Base-by-base conservation (phyloP, 306 rosid species). In the Adenanthera pavonina region DNA sequence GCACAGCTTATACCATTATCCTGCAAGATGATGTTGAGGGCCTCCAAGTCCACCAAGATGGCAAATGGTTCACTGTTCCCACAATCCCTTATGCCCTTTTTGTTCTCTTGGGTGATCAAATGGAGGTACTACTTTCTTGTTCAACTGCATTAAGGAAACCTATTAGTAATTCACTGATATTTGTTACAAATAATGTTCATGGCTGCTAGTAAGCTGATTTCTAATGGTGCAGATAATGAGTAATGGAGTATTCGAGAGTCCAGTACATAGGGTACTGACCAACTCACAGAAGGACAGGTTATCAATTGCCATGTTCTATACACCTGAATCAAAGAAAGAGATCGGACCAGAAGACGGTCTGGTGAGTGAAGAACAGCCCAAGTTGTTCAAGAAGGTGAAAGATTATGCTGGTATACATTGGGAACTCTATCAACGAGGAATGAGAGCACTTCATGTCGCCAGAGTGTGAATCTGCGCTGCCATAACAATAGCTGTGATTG, bases 161-260 rank as follows among this genome's bases (percentile, higher is more conserved):
- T 49, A 12, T 14, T 49, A 49, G 54, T 14, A 49, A 49, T 46
- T 49, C 5, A 14, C 14, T 49, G n/a, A 49, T 49, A 49, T 46
- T 49, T 49, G 30, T 25, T 25, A 1, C 30, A 25, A 25, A 25
- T 41, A 4, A 41, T 48, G 53, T 10, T 48, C 16, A 48, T 48
- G 53, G 3, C 51, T 53, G 19, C 2, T 16, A 8, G 13, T 53
- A 25, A n/a, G 41, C 14, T 62, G 14, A 25, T 60, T 57, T 80
- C 17, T 38, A 15, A 38, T 51, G 48, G n/a, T 54, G 56, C 85
- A 89, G 90, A 85, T 89, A 83, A 78, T 88, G 82, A 85, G 80
- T 6, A 89, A 89, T 49, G 90, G 90, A 19, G 79, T 81, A 33
- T 89, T 87, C 84, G 85, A 85, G 82, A 85, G 90, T 79, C 76